Percentiles rank a stretch among this genome's conserved stretches.
phyloP scores from a whole-genome alignment of 306 rosid genomes.

The Elaeagnus macrophylla region DNA sequence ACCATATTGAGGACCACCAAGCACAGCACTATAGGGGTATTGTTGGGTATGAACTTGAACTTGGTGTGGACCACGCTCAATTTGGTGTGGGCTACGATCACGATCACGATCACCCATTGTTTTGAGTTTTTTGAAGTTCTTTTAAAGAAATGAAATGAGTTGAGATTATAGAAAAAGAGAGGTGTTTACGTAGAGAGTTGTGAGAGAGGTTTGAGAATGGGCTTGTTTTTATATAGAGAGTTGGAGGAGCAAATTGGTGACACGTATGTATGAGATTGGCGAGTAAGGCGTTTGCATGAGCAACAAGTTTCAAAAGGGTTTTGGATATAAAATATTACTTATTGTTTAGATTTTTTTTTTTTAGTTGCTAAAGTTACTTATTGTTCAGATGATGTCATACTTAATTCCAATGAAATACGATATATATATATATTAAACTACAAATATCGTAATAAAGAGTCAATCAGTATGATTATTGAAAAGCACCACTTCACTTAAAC shows the following conservation, averaged over 20 bases:
- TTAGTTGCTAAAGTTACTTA: no score
- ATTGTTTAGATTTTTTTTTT: no score
- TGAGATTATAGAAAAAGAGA: not conserved
- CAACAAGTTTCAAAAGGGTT: conserved; percentile 55
- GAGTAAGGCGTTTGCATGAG: conserved; percentile 63
- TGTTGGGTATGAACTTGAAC: conserved; percentile 53
- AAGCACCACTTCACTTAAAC: no score
- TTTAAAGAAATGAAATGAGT: not conserved
- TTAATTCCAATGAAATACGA: not conserved
- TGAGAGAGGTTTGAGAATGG: not conserved
- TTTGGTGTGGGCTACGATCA: no score
- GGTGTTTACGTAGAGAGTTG: no score
- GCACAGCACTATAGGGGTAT: conserved; percentile 11
- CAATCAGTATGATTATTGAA: no score
- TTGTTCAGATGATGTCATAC: not conserved
- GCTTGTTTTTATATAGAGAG: conserved; percentile 30
- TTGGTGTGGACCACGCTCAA: conserved; percentile 26
- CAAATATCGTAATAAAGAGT: no score
- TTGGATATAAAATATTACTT: no score
- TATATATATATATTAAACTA: not conserved
- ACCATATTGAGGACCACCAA: conserved; percentile 15
- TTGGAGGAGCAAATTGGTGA: conserved; percentile 25
- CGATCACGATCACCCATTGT: conserved; percentile 49
- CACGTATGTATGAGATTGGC: conserved; percentile 51
- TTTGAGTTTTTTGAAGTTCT: not conserved